These are phyloP conservation scores for Lojkania enalia DNA, from an alignment of 2,329 filamentous ascomycete species.

Conservation along the genomic window DNA sequence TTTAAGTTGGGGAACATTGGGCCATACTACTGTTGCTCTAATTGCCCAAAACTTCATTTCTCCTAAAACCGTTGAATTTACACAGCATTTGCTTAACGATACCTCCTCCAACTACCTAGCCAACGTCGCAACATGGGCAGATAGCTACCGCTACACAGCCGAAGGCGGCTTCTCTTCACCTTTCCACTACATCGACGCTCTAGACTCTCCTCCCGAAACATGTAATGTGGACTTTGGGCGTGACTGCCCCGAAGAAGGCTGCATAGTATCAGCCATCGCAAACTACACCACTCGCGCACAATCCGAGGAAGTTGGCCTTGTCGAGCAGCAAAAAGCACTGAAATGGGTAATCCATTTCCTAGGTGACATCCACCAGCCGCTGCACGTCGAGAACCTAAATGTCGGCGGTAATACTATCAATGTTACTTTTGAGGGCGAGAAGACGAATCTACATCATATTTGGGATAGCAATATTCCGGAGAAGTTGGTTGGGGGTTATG, in stretches of 20 bases:
- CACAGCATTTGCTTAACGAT: conserved; percentile 49
- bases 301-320: conserved; percentile 29
- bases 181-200: conserved; percentile 58
- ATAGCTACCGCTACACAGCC: conserved; percentile 54
- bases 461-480: conserved; percentile 53
- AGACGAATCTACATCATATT: conserved; percentile 49
- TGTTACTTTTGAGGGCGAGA: conserved; percentile 47
- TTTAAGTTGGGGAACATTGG: conserved; percentile 56
- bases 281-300: conserved; percentile 51
- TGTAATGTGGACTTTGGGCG: conserved; percentile 56
- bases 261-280: conserved; percentile 57
- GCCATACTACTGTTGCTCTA: conserved; percentile 59
- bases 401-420: conserved; percentile 51
- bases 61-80: conserved; percentile 49
- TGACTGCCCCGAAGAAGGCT: conserved; percentile 56
- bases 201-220: conserved; percentile 50
- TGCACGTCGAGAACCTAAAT: conserved; percentile 59
- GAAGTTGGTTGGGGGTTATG: conserved; percentile 46
- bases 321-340: conserved; percentile 49
- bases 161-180: conserved; percentile 53
- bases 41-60: conserved; percentile 56
- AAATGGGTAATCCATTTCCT: conserved; percentile 60
- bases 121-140: conserved; percentile 59
- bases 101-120: conserved; percentile 53
- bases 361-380: conserved; percentile 74